phyloP scores from a whole-genome alignment of 306 rosid species.

The Betula pendula region DNA sequence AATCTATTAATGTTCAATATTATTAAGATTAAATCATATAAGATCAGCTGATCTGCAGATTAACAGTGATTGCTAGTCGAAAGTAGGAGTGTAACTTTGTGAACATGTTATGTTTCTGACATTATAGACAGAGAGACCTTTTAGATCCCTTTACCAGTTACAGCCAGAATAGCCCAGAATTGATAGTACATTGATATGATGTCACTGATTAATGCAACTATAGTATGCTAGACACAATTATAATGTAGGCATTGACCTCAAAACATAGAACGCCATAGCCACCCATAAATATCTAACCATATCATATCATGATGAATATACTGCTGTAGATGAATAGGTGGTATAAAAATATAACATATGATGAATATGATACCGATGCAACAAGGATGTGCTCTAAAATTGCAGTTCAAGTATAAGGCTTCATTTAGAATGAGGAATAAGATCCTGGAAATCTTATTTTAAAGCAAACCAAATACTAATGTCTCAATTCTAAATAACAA shows the following conservation, averaged over 20 bases:
- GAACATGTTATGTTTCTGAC: neutral
- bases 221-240: neutral
- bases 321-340: neutral
- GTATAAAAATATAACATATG: neutral
- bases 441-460: constrained; percentile 1
- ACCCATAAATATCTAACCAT: neutral
- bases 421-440: neutral
- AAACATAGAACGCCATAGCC: neutral
- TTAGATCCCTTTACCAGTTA: neutral
- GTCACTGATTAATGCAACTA: neutral
- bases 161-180: neutral
- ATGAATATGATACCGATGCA: neutral
- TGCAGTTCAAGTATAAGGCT: neutral
- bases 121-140: neutral
- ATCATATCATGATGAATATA: neutral
- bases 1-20: neutral
- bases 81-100: neutral
- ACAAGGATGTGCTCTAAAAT: neutral
- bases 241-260: neutral
- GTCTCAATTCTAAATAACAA: neutral
- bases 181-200: neutral
- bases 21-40: neutral
- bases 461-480: neutral
- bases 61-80: neutral
- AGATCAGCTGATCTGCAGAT: neutral